These are phyloP conservation scores for Bacidia gigantensis DNA, from an alignment of 495 filamentous ascomycete species.

Conservation along the genomic window DNA sequence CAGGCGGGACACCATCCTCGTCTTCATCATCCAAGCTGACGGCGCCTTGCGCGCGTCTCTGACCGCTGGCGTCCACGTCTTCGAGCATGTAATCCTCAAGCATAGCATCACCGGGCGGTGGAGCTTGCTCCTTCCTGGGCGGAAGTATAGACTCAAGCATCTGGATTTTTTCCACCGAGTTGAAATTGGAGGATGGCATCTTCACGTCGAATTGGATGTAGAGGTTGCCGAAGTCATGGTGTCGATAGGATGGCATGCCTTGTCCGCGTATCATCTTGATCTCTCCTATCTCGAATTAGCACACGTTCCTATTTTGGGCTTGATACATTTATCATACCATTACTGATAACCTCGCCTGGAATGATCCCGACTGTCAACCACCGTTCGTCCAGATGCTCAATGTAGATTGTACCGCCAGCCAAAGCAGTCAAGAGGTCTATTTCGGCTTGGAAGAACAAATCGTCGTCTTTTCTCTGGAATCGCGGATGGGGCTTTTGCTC, in stretches of 20 bases:
- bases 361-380: conserved; percentile 87
- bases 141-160: conserved; percentile 73
- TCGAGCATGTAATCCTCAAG: conserved; percentile 75
- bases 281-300: conserved; percentile 42
- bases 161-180: conserved; percentile 32
- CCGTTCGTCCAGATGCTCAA: conserved; percentile 95
- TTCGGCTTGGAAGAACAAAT: conserved; percentile 88
- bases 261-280: conserved; percentile 94
- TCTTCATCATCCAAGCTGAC: conserved; percentile 71
- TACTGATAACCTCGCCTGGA: conserved; percentile 85
- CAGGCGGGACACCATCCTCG: conserved; percentile 52
- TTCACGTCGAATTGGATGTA: conserved; percentile 97
- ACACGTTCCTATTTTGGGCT: background rate
- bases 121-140: conserved; percentile 41
- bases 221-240: conserved; percentile 92
- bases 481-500: conserved; percentile 93
- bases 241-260: conserved; percentile 94
- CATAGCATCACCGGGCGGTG: conserved; percentile 70
- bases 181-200: conserved; percentile 57
- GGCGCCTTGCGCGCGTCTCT: conserved; percentile 58
- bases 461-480: conserved; percentile 93
- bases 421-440: conserved; percentile 94
- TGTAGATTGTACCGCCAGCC: conserved; percentile 71
- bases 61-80: conserved; percentile 60
- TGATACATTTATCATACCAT: conserved; percentile 48